Conservation (phyloP, 352 stramenopile genomes). For the Aphanomyces stellatus region DNA sequence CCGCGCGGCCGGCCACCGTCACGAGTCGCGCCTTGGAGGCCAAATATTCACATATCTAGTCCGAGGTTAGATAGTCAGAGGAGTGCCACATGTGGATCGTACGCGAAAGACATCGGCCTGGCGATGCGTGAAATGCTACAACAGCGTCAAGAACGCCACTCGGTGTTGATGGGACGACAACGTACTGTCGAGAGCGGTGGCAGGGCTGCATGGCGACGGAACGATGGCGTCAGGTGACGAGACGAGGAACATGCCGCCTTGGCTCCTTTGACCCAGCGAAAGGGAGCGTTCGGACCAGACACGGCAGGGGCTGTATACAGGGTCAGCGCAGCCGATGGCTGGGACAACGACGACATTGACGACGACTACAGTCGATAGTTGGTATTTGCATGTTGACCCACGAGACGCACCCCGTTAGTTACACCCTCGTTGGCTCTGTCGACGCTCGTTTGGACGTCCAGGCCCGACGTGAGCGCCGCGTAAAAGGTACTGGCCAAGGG, state of each 20-base stretch:
- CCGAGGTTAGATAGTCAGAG: neutral
- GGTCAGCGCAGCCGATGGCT: too few relatives aligned
- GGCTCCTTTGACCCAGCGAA: too few relatives aligned
- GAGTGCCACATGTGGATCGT: neutral
- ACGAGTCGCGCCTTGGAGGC: constrained; percentile 4
- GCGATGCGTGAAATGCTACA: too few relatives aligned
- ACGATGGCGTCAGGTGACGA: neutral
- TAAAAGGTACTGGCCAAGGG: neutral
- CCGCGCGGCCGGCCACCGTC: neutral
- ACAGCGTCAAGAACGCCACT: too few relatives aligned
- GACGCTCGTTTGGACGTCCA: neutral
- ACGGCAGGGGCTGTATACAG: too few relatives aligned
- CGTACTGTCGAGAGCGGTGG: neutral
- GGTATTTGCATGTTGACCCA: too few relatives aligned
- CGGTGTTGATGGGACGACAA: too few relatives aligned
- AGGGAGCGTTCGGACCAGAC: too few relatives aligned
- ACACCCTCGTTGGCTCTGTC: too few relatives aligned
- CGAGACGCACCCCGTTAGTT: too few relatives aligned
- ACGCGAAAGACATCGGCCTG: neutral
- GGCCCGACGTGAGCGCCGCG: neutral
- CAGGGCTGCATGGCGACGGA: neutral
- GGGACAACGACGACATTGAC: too few relatives aligned
- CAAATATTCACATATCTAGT: constrained; percentile 9
- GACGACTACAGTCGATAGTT: too few relatives aligned
- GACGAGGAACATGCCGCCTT: neutral